phyloP scores from a whole-genome alignment of 2,329 filamentous ascomycete genomes.

The Graphiopsis chlorocephala region DNA sequence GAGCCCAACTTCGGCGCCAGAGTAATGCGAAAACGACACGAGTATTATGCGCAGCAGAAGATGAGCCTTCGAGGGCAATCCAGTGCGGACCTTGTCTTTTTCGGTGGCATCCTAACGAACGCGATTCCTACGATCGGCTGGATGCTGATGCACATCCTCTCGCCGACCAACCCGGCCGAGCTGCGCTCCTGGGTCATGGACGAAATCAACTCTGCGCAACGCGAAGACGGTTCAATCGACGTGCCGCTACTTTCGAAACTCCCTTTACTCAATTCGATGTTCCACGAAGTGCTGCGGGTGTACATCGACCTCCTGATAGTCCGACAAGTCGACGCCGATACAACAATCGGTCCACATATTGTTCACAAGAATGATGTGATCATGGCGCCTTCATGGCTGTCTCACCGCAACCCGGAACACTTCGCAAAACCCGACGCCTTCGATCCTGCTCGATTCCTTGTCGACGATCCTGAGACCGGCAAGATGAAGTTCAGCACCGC shows the following conservation, averaged over 20 bases:
- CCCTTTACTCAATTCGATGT: constrained; percentile 32
- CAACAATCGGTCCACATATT: constrained; percentile 11
- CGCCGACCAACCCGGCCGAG: constrained; percentile 21
- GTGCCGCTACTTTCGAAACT: constrained; percentile 21
- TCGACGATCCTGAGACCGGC: constrained; percentile 20
- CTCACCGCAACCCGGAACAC: constrained; percentile 23
- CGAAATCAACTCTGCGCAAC: constrained; percentile 21
- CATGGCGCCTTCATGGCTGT: constrained; percentile 25
- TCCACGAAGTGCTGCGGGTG: constrained; percentile 29
- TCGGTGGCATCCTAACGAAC: constrained; percentile 28
- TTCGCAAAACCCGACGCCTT: constrained; percentile 22
- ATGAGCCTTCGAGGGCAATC: constrained; percentile 19
- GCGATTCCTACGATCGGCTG: constrained; percentile 30
- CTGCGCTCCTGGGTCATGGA: constrained; percentile 23
- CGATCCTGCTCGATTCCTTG: constrained; percentile 26
- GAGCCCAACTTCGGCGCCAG: constrained; percentile 24
- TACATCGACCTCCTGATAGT: constrained; percentile 29
- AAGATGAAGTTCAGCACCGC: constrained; percentile 24
- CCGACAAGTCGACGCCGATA: constrained; percentile 19
- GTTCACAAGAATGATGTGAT: constrained; percentile 21
- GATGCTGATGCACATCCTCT: constrained; percentile 30
- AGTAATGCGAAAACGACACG: constrained; percentile 23
- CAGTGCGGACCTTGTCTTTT: constrained; percentile 26
- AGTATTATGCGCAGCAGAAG: constrained; percentile 20
- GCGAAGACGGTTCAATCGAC: constrained; percentile 22